Evolutionary conservation across 805 yeast species (phyloP).

Genomic region (Barnettozyma californica): DNA sequence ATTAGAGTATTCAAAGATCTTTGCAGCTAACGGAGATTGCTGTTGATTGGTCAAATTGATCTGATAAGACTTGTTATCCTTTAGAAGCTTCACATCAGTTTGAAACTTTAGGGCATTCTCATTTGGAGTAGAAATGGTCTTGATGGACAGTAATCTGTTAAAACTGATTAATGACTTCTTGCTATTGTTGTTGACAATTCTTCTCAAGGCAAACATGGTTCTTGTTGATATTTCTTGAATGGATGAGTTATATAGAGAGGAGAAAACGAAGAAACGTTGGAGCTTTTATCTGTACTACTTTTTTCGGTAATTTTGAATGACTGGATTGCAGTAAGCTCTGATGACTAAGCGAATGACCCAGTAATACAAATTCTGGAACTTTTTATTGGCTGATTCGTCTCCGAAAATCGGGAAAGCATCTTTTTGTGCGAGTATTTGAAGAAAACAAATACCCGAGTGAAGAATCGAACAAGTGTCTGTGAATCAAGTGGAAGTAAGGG

Average conservation of each 20-base stretch:
- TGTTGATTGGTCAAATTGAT: conserved; percentile 21
- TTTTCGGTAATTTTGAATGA: neutral
- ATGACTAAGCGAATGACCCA: neutral
- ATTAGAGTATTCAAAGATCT: conserved; percentile 44
- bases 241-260: neutral
- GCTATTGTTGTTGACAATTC: neutral
- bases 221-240: neutral
- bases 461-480: neutral
- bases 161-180: neutral
- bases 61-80: conserved; percentile 19
- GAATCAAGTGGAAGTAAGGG: no score
- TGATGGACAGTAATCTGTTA: conserved; percentile 22
- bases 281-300: neutral
- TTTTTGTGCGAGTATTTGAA: neutral
- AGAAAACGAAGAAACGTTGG: neutral
- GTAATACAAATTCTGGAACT: conserved; percentile 4
- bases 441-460: neutral
- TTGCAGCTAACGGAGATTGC: conserved; percentile 59
- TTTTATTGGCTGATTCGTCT: neutral
- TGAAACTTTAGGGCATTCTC: conserved; percentile 70
- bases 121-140: conserved; percentile 63
- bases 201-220: conserved; percentile 5
- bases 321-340: neutral
- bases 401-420: conserved; percentile 2
- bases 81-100: conserved; percentile 30